Conservation (phyloP, 2,329 filamentous ascomycete genomes). For the Ilyonectria destructans region DNA sequence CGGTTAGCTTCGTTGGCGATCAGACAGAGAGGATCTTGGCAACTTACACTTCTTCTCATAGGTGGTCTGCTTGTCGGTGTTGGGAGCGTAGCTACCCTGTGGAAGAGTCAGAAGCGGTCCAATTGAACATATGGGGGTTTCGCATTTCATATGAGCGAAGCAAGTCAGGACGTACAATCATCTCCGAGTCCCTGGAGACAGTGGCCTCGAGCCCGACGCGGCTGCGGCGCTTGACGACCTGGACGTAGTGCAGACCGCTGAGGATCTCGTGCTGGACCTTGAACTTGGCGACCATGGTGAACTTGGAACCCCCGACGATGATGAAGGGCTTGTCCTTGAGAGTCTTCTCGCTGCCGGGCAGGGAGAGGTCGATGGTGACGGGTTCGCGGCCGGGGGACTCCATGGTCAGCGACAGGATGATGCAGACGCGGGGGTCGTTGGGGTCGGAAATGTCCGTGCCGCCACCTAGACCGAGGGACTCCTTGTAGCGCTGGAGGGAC, state of each 20-base stretch:
- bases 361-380: constrained; percentile 90
- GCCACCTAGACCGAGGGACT: constrained; percentile 89
- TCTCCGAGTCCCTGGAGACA: constrained; percentile 95
- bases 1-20: constrained; percentile 14
- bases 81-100: constrained; percentile 93
- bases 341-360: constrained; percentile 79
- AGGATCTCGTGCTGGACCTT: constrained; percentile 98
- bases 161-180: constrained; percentile 80
- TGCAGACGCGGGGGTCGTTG: constrained; percentile 89
- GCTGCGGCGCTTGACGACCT: constrained; percentile 83
- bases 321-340: constrained; percentile 95
- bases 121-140: not conserved
- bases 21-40: not conserved
- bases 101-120: constrained; percentile 43
- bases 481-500: constrained; percentile 97
- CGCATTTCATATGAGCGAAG: not conserved
- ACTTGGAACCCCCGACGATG: constrained; percentile 95
- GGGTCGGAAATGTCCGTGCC: constrained; percentile 82
- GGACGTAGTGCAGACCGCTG: constrained; percentile 95
- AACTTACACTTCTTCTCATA: constrained; percentile 94
- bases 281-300: constrained; percentile 95
- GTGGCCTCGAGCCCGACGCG: constrained; percentile 52
- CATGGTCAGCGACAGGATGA: constrained; percentile 92
- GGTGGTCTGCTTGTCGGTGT: constrained; percentile 86
- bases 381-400: constrained; percentile 86